A percentile compares a stretch with the other conserved stretches of the same genome.
Conservation (phyloP, 192 early-diverging fungal genomes). For the Backusella parvicylindrica region DNA sequence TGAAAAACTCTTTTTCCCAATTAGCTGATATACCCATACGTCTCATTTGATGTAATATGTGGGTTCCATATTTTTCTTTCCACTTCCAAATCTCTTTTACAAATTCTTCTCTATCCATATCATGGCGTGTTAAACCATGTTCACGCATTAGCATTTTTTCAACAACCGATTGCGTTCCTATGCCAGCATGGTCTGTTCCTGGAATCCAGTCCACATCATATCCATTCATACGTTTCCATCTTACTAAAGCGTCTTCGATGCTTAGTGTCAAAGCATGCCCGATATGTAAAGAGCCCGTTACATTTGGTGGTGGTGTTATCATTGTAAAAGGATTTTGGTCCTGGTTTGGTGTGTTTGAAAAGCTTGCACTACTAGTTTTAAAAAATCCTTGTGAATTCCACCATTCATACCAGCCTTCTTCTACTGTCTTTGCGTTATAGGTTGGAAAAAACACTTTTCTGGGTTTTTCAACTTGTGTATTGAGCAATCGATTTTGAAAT, state of each 20-base stretch:
- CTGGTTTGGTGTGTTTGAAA: conserved; percentile 21
- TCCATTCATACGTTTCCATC: conserved; percentile 91
- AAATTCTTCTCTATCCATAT: conserved; percentile 84
- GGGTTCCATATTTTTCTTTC: conserved; percentile 73
- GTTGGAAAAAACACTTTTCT: neutral
- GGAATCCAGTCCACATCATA: conserved; percentile 87
- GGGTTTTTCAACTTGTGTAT: conserved; percentile 10
- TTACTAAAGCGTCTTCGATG: conserved; percentile 75
- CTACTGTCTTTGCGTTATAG: conserved; percentile 49
- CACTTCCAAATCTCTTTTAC: conserved; percentile 84
- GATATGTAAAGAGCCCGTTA: conserved; percentile 93
- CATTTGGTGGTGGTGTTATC: conserved; percentile 94
- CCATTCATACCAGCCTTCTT: conserved; percentile 94
- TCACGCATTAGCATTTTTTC: conserved; percentile 85
- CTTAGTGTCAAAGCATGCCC: conserved; percentile 91
- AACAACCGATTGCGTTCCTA: conserved; percentile 94
- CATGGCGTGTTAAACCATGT: conserved; percentile 63
- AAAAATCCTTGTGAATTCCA: conserved; percentile 80
- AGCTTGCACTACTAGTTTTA: conserved; percentile 27
- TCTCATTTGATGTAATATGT: conserved; percentile 80
- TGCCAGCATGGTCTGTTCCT: conserved; percentile 97
- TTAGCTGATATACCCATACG: conserved; percentile 85
- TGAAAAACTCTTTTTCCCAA: conserved; percentile 86
- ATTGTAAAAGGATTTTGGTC: conserved; percentile 66
- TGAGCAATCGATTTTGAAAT: neutral